Base-by-base conservation (phyloP, 2,329 filamentous ascomycete genomes). In the Endoconidiophora laricicola region DNA sequence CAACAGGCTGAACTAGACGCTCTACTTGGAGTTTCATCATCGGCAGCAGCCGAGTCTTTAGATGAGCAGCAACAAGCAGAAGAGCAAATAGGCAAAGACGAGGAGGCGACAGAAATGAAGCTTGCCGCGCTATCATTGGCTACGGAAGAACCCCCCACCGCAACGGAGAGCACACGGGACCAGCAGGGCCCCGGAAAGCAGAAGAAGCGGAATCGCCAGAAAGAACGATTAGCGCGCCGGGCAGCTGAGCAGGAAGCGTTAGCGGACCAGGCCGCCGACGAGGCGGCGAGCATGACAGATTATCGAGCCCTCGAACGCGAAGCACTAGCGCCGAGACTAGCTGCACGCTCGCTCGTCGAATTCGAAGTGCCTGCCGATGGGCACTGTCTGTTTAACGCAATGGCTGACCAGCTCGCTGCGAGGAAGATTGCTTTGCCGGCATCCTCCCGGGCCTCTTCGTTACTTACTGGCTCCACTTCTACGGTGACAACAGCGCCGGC, bases 301-400 rank as follows among this genome's bases (percentile, higher is more conserved):
- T 74, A 80, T 61, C 79, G 84, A 53, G 73, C 73, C 42, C 66
- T 74, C 48, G 87, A 94, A 67, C 72, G 78, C 57, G 69, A 74
- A 47, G 72, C 74, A 44, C 88, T 98, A 79, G 69, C 75, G 52
- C 68, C 69, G 24, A 74, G 76, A 39, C 82, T 95, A 61, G 66
- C 69, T 49, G 67, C 71, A 42, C 67, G 81, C 52, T 71, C 70
- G 0, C 71, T 96, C 14, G 69, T 68, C 18, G 85, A 95, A 67
- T 75, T 83, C 58, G 79, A 86, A 52, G 87, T 98, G 52, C 75
- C 75, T 38, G 86, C 91, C 0, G 90, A 98, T 64, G 91, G 91
- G 0, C 91, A 98, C 66, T 98, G 91, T 61, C 69, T 98, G 14
- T 98, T 96, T 66, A 83, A 86, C 14, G 87, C 91, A 0, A 74